phyloP scores from a whole-genome alignment of 179 eudicot genomes.

The Corrigiola litoralis region DNA sequence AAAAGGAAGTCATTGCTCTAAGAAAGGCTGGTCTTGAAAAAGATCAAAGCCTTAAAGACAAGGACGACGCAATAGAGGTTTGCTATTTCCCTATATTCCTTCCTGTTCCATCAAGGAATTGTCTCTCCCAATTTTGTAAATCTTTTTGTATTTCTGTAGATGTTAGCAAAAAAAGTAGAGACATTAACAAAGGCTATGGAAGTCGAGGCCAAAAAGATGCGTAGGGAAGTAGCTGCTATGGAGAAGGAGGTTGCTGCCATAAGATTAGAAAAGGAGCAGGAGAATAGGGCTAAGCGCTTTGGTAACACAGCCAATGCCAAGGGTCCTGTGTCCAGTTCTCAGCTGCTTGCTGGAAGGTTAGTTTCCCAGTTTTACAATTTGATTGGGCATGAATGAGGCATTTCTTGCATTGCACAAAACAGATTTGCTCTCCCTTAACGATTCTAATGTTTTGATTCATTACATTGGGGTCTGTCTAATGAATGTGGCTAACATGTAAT shows the following conservation, averaged over 20 bases:
- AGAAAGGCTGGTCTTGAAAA: conserved; percentile 90
- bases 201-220: conserved; percentile 97
- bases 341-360: conserved; percentile 44
- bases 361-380: conserved; percentile 2
- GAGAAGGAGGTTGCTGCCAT: conserved; percentile 97
- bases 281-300: conserved; percentile 34
- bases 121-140: conserved; percentile 1
- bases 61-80: conserved; percentile 97
- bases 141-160: conserved; percentile 35
- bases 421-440: background rate
- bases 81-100: conserved; percentile 1
- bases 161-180: conserved; percentile 91
- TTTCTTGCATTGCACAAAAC: background rate
- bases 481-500: no score
- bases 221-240: conserved; percentile 97
- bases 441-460: no score
- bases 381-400: background rate
- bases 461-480: no score
- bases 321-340: conserved; percentile 38
- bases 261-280: conserved; percentile 49
- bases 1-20: conserved; percentile 81
- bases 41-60: conserved; percentile 96
- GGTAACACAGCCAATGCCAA: conserved; percentile 22
- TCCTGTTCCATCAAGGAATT: background rate
- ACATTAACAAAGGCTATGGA: conserved; percentile 95